A percentile compares a stretch with the other conserved stretches of the same genome.
These are phyloP conservation scores for Isoetes engelmannii DNA, from an alignment of 83 land plant species.

Conservation along the genomic window DNA sequence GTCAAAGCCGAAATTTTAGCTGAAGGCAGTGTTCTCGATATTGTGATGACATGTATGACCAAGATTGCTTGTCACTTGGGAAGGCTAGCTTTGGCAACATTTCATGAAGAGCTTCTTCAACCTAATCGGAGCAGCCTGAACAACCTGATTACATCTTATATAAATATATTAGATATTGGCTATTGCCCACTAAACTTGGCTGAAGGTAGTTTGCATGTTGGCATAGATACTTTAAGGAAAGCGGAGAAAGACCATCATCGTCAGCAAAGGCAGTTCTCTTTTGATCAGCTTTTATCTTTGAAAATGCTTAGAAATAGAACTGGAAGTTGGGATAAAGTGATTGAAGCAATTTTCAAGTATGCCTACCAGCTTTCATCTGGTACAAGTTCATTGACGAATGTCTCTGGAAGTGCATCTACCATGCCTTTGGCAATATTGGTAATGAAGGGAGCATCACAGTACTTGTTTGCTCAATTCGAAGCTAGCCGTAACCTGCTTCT, in stretches of 20 bases:
- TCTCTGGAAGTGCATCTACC: slow-evolving; percentile 8
- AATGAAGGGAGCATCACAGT: slow-evolving; percentile 54
- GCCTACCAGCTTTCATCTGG: slow-evolving; percentile 34
- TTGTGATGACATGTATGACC: slow-evolving; percentile 39
- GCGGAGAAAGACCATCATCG: slow-evolving; percentile 46
- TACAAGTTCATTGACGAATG: slow-evolving; percentile 14
- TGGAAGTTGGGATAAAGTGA: slow-evolving; percentile 46
- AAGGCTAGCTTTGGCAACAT: slow-evolving; percentile 41
- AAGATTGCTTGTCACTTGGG: slow-evolving; percentile 53
- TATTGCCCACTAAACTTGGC: slow-evolving; percentile 26
- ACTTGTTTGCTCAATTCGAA: slow-evolving; percentile 65
- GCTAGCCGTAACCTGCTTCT: slow-evolving; percentile 60
- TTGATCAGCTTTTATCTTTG: slow-evolving; percentile 50
- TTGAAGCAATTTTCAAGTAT: slow-evolving; percentile 48
- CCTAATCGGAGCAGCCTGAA: slow-evolving; percentile 34
- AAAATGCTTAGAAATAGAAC: slow-evolving; percentile 39
- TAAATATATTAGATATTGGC: slow-evolving; percentile 57
- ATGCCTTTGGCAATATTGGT: slow-evolving; percentile 33
- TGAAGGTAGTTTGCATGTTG: slow-evolving; percentile 32
- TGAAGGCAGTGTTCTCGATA: slow-evolving; percentile 5
- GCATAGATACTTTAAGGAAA: slow-evolving; percentile 45
- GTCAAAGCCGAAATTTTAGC: neutral
- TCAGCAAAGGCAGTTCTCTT: slow-evolving; percentile 47
- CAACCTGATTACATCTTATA: slow-evolving; percentile 35
- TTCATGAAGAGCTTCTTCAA: slow-evolving; percentile 50